Percentiles rank a stretch among this genome's conserved stretches.
Conservation (phyloP, 2,329 filamentous ascomycete species). For the Westerdykella sp. region DNA sequence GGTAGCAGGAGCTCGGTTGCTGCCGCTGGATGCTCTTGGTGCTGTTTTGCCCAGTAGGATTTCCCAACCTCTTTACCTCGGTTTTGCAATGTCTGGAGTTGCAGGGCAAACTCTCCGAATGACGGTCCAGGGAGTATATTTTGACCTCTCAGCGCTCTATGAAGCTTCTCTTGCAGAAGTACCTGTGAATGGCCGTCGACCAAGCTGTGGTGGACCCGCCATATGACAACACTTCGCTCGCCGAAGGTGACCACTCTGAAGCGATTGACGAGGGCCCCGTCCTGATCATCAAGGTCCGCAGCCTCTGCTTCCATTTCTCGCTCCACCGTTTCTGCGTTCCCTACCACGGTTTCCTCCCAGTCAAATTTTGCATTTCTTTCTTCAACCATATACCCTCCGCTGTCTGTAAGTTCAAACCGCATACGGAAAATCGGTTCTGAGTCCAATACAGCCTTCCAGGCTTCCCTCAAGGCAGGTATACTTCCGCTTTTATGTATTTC, state of each 20-base stretch:
- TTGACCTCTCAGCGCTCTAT: constrained; percentile 4
- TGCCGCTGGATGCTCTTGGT: constrained; percentile 4
- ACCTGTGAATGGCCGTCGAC: constrained; percentile 27
- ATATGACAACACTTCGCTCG: constrained; percentile 14
- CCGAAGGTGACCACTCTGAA: constrained; percentile 1
- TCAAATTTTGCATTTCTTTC: too few relatives aligned
- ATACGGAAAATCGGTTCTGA: constrained; percentile 19
- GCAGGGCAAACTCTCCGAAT: constrained; percentile 1
- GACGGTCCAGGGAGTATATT: constrained; percentile 2
- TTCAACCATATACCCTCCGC: too few relatives aligned
- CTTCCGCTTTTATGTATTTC: constrained; percentile 1
- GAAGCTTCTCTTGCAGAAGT: constrained; percentile 14
- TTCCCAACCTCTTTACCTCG: not conserved
- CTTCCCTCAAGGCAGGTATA: constrained; percentile 11
- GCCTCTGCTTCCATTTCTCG: too few relatives aligned
- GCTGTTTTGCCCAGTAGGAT: constrained; percentile 8
- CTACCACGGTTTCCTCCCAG: too few relatives aligned
- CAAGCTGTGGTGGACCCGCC: constrained; percentile 28
- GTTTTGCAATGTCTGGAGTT: constrained; percentile 3
- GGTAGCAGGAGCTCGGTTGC: constrained; percentile 3
- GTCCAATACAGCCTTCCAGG: constrained; percentile 19
- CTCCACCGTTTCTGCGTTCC: too few relatives aligned
- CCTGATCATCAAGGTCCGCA: too few relatives aligned
- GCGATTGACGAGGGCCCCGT: not conserved
- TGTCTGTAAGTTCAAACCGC: not conserved